phyloP scores from a whole-genome alignment of 345 rosid species.

The Eucalyptus brandiana region DNA sequence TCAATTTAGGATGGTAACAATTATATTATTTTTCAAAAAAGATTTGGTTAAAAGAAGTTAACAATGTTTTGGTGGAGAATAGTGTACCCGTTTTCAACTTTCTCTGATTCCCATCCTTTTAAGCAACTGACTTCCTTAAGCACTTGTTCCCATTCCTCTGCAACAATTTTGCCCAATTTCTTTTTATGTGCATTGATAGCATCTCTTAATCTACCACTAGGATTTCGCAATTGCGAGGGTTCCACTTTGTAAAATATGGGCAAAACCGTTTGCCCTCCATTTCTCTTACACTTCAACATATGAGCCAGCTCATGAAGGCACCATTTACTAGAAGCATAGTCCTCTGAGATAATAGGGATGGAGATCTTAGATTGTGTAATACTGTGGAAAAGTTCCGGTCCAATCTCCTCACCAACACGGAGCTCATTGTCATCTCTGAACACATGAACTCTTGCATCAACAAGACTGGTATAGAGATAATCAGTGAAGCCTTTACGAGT shows the following conservation, averaged over 20 bases:
- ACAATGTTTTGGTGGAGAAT: not conserved
- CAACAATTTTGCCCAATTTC: rapidly evolving
- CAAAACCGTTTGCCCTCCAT: rapidly evolving
- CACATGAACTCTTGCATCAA: rapidly evolving
- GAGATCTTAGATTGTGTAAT: not conserved
- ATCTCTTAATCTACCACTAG: rapidly evolving
- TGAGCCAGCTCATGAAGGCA: not conserved
- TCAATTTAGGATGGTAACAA: rapidly evolving
- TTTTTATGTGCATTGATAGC: not conserved
- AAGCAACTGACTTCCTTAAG: rapidly evolving
- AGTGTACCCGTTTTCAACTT: not conserved
- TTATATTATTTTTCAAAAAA: not conserved
- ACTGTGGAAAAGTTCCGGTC: rapidly evolving
- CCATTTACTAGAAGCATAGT: not conserved
- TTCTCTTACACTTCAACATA: not conserved
- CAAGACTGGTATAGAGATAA: not conserved
- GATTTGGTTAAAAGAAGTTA: not conserved
- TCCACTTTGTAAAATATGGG: not conserved
- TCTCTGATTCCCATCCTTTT: not conserved
- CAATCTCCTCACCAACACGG: not conserved
- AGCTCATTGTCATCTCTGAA: not conserved
- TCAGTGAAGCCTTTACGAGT: not conserved
- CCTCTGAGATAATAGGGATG: not conserved
- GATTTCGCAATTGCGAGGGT: not conserved
- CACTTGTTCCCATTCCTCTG: rapidly evolving